Base-by-base conservation (phyloP, 2,329 filamentous ascomycete genomes). In the Arthrobotrys pseudoclavata region DNA sequence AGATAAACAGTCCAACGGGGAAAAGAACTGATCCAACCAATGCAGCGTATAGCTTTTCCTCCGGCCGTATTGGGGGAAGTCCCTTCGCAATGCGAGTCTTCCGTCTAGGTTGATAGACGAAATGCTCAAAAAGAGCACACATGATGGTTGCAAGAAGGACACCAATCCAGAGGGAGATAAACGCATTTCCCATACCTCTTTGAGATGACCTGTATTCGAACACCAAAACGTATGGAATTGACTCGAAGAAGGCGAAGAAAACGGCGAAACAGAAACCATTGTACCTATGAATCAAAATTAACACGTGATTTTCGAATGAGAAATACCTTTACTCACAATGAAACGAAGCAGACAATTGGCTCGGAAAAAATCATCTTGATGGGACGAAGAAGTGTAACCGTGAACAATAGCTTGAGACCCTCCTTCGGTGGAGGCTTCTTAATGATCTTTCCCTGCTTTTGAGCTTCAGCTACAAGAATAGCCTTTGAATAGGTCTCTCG, bases 351-450 rank as follows among this genome's bases (percentile, higher is more conserved):
- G 89, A 95, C 91, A 60, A 95, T 91, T 55, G 91, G 89, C 82
- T 96, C 92, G 48, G 87, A 89, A 66, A 88, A 63, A 29, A 91
- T 85, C 92, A 95, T 95, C 26, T 90, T 86, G 7, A 94, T 83
- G 0, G 92, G 92, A 0, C 92, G 85, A 0, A 89, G 90, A 42
- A 94, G 84, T 0, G 93, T 90, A 15, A 91, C 88, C 0, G 87
- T 89, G 20, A 90, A 83, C 60, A 92, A 86, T 80, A 91, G 87
- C 37, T 84, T 86, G 52, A 88, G 63, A 76, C 89, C 83, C 53
- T 86, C 86, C 37, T 87, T 42, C 4, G 67, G 74, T 29, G 74
- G 74, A 7, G 74, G 61, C 34, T 77, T 77, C 4, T 67, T 66
- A 40, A 77, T 68, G 7, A 10, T 24, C 10, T 40, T 53, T 20